Percentiles rank a stretch among this genome's conserved stretches.
Conservation (phyloP, 345 rosid species). For the Cardiospermum halicacabum region DNA sequence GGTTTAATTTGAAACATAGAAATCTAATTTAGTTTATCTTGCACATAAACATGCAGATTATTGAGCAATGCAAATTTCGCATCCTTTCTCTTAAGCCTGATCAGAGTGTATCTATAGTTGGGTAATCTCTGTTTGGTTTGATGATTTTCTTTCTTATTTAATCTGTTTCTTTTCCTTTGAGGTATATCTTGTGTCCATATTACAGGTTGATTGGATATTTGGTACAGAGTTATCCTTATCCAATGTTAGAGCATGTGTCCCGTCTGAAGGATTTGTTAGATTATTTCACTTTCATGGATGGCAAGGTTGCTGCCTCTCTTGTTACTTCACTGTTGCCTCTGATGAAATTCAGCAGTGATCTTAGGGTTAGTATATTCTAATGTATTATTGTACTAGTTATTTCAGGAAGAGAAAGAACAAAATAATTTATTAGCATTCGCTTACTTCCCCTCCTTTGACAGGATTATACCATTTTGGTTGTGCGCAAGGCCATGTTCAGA, state of each 20-base stretch:
- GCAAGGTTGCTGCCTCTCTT: constrained; percentile 52
- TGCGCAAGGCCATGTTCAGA: constrained; percentile 86
- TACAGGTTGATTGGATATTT: constrained; percentile 62
- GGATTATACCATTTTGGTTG: constrained; percentile 68
- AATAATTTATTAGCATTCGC: background rate
- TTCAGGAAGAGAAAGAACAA: background rate
- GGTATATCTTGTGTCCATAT: constrained; percentile 11
- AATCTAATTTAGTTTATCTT: background rate
- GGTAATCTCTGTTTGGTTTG: constrained; percentile 31
- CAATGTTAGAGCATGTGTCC: constrained; percentile 58
- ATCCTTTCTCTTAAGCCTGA: constrained; percentile 72
- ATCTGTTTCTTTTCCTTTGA: background rate
- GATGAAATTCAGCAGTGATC: constrained; percentile 57
- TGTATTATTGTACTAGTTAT: background rate
- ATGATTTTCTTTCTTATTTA: constrained; percentile 8
- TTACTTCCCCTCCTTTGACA: constrained; percentile 23
- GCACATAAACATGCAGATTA: constrained; percentile 43
- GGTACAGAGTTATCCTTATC: constrained; percentile 50
- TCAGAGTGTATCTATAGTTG: constrained; percentile 50
- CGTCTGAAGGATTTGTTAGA: constrained; percentile 82
- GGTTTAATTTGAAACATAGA: background rate
- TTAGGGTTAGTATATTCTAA: constrained; percentile 47
- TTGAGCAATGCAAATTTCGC: constrained; percentile 75
- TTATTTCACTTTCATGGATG: constrained; percentile 66
- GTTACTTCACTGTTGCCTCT: constrained; percentile 66